These are phyloP conservation scores for Remersonia thermophila DNA, from an alignment of 2,329 filamentous ascomycete genomes.

Conservation along the genomic window DNA sequence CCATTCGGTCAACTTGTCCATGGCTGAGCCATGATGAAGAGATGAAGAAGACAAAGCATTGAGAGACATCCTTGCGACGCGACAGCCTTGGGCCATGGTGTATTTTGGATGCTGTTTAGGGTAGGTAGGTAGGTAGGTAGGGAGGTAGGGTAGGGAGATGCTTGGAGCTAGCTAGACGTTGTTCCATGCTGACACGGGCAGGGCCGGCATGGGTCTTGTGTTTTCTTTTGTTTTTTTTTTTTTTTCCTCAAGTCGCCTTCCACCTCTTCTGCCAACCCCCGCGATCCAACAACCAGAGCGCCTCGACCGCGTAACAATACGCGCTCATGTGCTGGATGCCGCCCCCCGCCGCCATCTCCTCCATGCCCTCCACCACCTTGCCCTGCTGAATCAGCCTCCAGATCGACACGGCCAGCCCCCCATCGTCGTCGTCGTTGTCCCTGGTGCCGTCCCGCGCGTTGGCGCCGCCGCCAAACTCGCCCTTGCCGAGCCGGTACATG, in stretches of 20 bases:
- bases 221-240: too few species aligned
- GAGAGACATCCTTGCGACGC: too few species aligned
- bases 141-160: too few species aligned
- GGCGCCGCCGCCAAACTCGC: slow-evolving; percentile 55
- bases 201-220: too few species aligned
- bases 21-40: too few species aligned
- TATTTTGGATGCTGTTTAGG: too few species aligned
- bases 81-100: too few species aligned
- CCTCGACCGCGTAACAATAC: slow-evolving; percentile 74
- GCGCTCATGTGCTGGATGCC: slow-evolving; percentile 65
- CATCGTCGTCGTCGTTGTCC: slow-evolving; percentile 35
- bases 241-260: slow-evolving; percentile 30
- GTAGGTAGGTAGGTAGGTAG: too few species aligned
- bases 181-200: slow-evolving; percentile 4
- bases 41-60: too few species aligned
- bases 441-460: slow-evolving; percentile 42
- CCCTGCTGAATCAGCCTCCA: slow-evolving; percentile 72
- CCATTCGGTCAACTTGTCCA: too few species aligned
- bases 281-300: slow-evolving; percentile 69
- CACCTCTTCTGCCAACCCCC: slow-evolving; percentile 57
- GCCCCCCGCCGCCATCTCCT: slow-evolving; percentile 55
- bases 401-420: slow-evolving; percentile 60
- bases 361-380: slow-evolving; percentile 61
- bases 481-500: slow-evolving; percentile 68
- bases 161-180: too few species aligned